Base-by-base conservation (phyloP, 139 green algal species). In the Micromonas commoda region DNA sequence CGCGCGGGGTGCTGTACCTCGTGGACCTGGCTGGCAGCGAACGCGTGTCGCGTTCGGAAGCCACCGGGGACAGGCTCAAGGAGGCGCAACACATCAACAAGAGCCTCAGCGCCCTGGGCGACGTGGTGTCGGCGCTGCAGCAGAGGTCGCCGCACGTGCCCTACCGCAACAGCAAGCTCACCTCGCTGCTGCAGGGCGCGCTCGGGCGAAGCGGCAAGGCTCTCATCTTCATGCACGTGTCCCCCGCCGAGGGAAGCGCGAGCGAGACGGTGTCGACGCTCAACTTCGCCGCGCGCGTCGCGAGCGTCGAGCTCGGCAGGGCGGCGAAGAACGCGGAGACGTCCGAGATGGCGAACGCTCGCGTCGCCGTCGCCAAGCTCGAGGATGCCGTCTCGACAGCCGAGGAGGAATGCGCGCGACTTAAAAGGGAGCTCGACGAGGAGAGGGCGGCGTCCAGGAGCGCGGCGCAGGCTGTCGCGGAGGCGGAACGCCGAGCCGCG, bases 1-100 rank as follows among this genome's bases (percentile, higher is more conserved):
- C 79, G n/a, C 57, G 35, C 23, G 82, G 82, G 24, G 64, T 82
- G 21, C 89, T 98, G n/a, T 96, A 97, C 87, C 85, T 98, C 19
- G 92, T 98, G 21, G 94, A 98, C 84, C 87, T 98, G 32, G 94
- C 93, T 79, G 94, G 94, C 26, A 95, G 88, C 76, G 94, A 98
- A 84, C 90, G 92, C 52, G 80, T 96, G 84, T 71, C 88, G 83
- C 71, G 87, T 31, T 85, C 86, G 64, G 76, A 88, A 20, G 85
- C 91, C 2, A 78, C 81, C 28, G 94, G 94, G 16, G 90, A 92
- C 53, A 92, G 93, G 52, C 88, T 98, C 61, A 93, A 91, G 64
- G 89, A 93, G 84, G 86, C 89, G 6, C 78, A 80, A 52, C 78
- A 76, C 52, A 91, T 91, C 77, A 91, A 91, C 83, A 86, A 81